Conservation (phyloP, 1,139 yeast species). For the Scheffersomyces parashehatae region DNA sequence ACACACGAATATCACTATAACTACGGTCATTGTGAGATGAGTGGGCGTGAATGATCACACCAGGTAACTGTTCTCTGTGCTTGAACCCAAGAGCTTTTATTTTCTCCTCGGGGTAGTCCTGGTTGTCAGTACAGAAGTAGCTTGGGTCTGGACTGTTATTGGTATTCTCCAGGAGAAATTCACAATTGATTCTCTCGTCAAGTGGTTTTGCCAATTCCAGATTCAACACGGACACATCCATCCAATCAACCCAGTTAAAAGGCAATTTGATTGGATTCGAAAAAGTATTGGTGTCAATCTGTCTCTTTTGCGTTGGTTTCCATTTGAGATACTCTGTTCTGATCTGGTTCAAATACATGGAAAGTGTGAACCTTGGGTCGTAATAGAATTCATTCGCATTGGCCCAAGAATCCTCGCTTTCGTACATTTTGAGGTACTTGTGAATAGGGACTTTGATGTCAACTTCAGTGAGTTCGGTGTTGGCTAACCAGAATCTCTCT, state of each 20-base stretch:
- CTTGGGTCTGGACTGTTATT: constrained; percentile 13
- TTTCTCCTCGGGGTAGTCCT: constrained; percentile 6
- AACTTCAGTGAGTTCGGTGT: constrained; percentile 10
- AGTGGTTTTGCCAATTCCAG: constrained; percentile 9
- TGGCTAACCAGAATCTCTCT: constrained; percentile 15
- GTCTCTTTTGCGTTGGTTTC: not conserved
- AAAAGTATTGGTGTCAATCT: not conserved
- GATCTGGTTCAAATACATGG: constrained; percentile 14
- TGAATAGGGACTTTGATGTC: constrained; percentile 5
- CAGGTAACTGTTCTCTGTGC: constrained; percentile 15
- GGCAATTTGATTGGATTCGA: constrained; percentile 9
- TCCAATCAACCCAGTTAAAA: constrained; percentile 24
- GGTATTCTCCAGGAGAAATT: constrained; percentile 14
- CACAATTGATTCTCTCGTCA: constrained; percentile 10
- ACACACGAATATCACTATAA: constrained; percentile 12
- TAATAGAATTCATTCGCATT: constrained; percentile 11
- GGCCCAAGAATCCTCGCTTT: constrained; percentile 18
- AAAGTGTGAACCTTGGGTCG: constrained; percentile 18
- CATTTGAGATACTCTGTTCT: constrained; percentile 13
- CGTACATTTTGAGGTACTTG: constrained; percentile 16
- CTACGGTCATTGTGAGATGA: constrained; percentile 17
- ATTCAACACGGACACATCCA: constrained; percentile 12
- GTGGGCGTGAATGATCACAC: constrained; percentile 20
- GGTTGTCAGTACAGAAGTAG: constrained; percentile 15
- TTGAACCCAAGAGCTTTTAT: constrained; percentile 11